Evolutionary conservation across 768 basidiomycete genomes (phyloP).

Genomic region (Tephrocybe sp.): DNA sequence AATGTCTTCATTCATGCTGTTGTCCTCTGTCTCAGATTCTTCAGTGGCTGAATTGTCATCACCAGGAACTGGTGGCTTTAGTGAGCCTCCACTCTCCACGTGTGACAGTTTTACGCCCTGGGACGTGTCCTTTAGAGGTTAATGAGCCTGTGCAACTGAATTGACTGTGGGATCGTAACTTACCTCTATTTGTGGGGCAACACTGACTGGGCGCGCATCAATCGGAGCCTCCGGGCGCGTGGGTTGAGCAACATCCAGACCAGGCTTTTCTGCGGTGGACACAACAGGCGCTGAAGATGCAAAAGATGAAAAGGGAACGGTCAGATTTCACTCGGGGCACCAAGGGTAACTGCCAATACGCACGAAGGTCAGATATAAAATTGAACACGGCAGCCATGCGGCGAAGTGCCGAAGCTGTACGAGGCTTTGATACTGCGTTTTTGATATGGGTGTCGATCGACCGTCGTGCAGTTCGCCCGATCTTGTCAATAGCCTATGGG

Average conservation of each 20-base stretch:
- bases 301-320: constrained; percentile 13
- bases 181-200: constrained; percentile 16
- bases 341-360: constrained; percentile 26
- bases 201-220: constrained; percentile 8
- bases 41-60: constrained; percentile 48
- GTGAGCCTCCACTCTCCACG: not conserved
- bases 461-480: constrained; percentile 68
- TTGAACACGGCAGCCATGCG: constrained; percentile 76
- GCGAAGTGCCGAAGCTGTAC: constrained; percentile 62
- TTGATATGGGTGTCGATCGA: constrained; percentile 70
- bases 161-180: not conserved
- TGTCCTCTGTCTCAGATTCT: constrained; percentile 37
- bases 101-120: constrained; percentile 4
- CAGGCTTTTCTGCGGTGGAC: constrained; percentile 45
- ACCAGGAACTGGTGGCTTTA: constrained; percentile 20
- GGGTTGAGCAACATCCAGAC: constrained; percentile 29
- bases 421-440: constrained; percentile 69
- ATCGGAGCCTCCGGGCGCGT: constrained; percentile 16
- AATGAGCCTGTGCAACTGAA: not conserved
- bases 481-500: constrained; percentile 63
- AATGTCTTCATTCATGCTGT: constrained; percentile 19
- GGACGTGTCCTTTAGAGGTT: constrained; percentile 8
- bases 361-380: constrained; percentile 64
- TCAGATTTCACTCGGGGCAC: constrained; percentile 10
- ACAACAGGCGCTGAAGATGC: constrained; percentile 47